Conservation (phyloP, 2,329 filamentous ascomycete genomes). For the Herpotrichia juniperi region DNA sequence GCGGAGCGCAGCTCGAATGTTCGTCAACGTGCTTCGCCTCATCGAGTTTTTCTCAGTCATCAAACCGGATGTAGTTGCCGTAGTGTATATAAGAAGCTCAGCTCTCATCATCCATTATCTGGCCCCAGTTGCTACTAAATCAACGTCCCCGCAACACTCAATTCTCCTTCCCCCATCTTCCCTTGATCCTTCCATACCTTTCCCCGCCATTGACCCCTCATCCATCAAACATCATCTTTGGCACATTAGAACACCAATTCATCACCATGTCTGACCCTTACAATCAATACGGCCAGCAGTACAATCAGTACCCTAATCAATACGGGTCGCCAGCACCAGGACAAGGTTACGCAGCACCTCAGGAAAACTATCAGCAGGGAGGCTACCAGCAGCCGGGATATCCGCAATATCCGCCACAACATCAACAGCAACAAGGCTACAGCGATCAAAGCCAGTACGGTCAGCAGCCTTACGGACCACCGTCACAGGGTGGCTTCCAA, state of each 20-base stretch:
- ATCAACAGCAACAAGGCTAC: conserved; percentile 43
- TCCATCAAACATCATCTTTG: conserved; percentile 6
- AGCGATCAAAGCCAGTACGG: conserved; percentile 38
- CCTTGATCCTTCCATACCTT: not conserved
- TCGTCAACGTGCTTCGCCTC: conserved; percentile 36
- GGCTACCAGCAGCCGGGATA: conserved; percentile 37
- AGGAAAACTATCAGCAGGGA: conserved; percentile 34
- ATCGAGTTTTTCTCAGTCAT: conserved; percentile 29
- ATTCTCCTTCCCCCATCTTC: not conserved
- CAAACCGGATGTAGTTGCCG: conserved; percentile 24
- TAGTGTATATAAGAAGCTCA: conserved; percentile 12
- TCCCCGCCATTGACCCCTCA: conserved; percentile 13
- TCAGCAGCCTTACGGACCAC: conserved; percentile 53
- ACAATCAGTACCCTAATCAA: conserved; percentile 39
- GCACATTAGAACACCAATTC: conserved; percentile 1
- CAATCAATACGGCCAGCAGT: conserved; percentile 49
- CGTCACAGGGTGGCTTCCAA: conserved; percentile 56
- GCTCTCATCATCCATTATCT: not conserved
- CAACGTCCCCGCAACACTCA: not conserved
- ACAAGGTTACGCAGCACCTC: conserved; percentile 37
- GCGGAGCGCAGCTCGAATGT: conserved; percentile 35
- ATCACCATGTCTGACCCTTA: conserved; percentile 59
- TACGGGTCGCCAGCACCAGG: conserved; percentile 40
- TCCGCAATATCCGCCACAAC: conserved; percentile 38
- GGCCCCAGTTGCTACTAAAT: not conserved